These are phyloP conservation scores for Vanrija humicola DNA, from an alignment of 1,284 basidiomycete genomes.

Conservation along the genomic window DNA sequence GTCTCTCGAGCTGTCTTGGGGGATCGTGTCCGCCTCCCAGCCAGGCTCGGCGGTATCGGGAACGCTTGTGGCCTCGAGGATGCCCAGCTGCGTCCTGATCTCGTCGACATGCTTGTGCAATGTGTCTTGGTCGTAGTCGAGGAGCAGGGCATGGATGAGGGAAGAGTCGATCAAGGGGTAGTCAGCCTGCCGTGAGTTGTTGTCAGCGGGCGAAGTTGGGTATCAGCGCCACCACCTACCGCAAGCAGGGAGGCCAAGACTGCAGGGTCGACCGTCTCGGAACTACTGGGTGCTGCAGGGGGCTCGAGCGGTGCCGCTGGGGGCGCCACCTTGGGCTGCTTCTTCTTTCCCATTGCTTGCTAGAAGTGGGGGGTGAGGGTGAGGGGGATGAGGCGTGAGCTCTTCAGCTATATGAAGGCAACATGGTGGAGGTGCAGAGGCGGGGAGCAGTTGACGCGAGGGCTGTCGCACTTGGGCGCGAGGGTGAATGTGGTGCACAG, in stretches of 20 bases:
- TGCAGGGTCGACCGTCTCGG: slow-evolving; percentile 16
- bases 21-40: too few relatives aligned
- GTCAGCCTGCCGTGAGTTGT: slow-evolving; percentile 29
- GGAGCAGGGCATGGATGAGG: slow-evolving; percentile 38
- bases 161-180: slow-evolving; percentile 41
- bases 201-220: too few relatives aligned
- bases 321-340: not conserved
- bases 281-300: not conserved
- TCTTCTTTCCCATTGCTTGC: not conserved
- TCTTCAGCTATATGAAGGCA: too few relatives aligned
- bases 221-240: slow-evolving; percentile 7
- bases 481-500: too few relatives aligned
- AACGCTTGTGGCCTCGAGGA: slow-evolving; percentile 43
- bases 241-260: slow-evolving; percentile 22
- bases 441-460: too few relatives aligned
- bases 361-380: not conserved
- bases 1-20: too few relatives aligned
- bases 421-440: too few relatives aligned
- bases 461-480: too few relatives aligned
- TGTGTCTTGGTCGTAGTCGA: slow-evolving; percentile 33
- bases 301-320: not conserved
- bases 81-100: slow-evolving; percentile 41
- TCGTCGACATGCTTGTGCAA: slow-evolving; percentile 22
- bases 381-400: too few relatives aligned
- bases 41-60: slow-evolving; percentile 29